Conservation (phyloP, 129 eudicot species). For the Helianthus tuberosus region DNA sequence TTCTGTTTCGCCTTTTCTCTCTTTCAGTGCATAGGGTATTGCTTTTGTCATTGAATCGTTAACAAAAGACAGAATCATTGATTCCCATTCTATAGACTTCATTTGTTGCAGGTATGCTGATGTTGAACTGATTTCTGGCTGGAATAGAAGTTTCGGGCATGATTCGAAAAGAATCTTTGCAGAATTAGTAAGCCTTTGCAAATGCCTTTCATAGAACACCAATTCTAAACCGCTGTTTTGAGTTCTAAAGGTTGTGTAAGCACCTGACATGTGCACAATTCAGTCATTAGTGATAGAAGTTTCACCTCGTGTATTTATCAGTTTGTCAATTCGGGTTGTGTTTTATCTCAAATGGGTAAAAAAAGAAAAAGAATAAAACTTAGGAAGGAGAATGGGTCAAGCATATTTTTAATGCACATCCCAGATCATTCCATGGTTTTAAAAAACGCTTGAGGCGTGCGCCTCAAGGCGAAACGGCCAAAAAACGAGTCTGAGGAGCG, state of each 20-base stretch:
- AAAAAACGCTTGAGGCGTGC: too few species aligned
- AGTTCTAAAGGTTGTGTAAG: conserved; percentile 89
- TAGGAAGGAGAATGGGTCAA: not conserved
- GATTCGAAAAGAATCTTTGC: conserved; percentile 47
- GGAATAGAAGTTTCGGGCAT: conserved; percentile 56
- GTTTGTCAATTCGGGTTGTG: not conserved
- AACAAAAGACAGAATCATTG: conserved; percentile 42
- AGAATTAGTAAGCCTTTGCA: conserved; percentile 65
- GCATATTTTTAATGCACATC: not conserved
- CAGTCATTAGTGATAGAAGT: not conserved
- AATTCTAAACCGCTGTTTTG: conserved; percentile 53
- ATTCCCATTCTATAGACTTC: conserved; percentile 48
- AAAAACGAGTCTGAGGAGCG: too few species aligned
- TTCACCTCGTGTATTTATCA: not conserved
- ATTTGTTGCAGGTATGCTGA: conserved; percentile 22
- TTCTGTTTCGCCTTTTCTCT: conserved; percentile 56
- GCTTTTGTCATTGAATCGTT: conserved; percentile 57
- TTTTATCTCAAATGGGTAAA: not conserved
- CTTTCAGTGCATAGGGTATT: conserved; percentile 46
- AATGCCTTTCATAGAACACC: conserved; percentile 77
- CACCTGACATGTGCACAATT: conserved; percentile 56
- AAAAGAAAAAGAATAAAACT: not conserved
- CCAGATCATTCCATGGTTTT: not conserved
- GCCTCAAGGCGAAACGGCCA: too few species aligned
- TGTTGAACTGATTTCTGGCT: conserved; percentile 3